phyloP scores from a whole-genome alignment of 306 rosid genomes.

The Trifolium subterraneum region DNA sequence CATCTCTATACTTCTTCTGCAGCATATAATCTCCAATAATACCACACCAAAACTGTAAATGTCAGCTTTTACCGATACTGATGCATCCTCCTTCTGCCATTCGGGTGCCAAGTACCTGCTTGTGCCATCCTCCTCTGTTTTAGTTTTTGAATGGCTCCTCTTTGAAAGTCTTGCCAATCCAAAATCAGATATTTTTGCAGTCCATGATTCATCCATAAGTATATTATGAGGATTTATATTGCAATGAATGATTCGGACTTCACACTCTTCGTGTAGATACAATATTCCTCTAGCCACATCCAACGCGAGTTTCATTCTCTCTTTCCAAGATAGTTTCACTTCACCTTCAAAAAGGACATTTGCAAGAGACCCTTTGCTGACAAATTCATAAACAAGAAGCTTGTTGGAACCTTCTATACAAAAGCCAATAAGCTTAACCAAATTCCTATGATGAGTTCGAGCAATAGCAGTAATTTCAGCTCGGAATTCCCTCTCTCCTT shows the following conservation, averaged over 20 bases:
- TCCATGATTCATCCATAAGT: conserved; percentile 51
- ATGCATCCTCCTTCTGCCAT: conserved; percentile 40
- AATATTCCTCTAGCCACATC: conserved; percentile 44
- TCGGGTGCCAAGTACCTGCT: conserved; percentile 51
- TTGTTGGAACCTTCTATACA: conserved; percentile 46
- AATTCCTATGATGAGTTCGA: conserved; percentile 51
- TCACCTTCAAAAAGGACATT: conserved; percentile 29
- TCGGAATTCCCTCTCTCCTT: conserved; percentile 47
- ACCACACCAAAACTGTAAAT: conserved; percentile 44
- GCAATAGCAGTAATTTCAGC: conserved; percentile 48
- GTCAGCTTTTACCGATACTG: conserved; percentile 39
- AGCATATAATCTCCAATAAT: conserved; percentile 44
- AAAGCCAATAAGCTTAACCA: conserved; percentile 52
- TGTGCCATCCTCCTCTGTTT: neutral
- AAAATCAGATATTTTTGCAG: conserved; percentile 52
- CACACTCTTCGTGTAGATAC: conserved; percentile 54
- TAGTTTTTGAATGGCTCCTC: conserved; percentile 10
- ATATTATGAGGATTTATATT: conserved; percentile 50
- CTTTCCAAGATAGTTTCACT: conserved; percentile 12
- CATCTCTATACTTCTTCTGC: conserved; percentile 38
- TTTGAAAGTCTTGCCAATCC: conserved; percentile 45
- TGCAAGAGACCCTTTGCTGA: conserved; percentile 54
- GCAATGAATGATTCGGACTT: conserved; percentile 45
- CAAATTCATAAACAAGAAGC: conserved; percentile 50
- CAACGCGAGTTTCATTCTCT: conserved; percentile 41